Conservation (phyloP, 129 eudicot species). For the Tanacetum coccineum region DNA sequence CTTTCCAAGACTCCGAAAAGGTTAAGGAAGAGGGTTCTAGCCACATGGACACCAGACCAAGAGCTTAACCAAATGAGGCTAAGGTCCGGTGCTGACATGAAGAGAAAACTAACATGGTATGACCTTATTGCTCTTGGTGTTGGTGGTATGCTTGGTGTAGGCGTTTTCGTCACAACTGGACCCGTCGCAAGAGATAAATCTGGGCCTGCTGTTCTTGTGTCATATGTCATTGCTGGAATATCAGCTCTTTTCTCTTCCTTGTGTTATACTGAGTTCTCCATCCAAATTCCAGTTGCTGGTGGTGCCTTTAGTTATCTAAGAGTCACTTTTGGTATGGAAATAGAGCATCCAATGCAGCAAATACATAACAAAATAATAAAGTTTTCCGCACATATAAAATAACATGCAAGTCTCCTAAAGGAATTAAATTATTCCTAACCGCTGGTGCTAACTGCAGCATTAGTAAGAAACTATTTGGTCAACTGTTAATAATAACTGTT, state of each 20-base stretch:
- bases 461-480: background rate
- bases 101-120: slow-evolving; percentile 65
- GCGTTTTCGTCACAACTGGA: slow-evolving; percentile 85
- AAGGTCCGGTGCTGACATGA: slow-evolving; percentile 92
- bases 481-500: background rate
- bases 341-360: background rate
- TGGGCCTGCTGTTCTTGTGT: slow-evolving; percentile 67
- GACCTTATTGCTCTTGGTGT: slow-evolving; percentile 71
- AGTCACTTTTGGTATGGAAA: slow-evolving; percentile 68
- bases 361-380: background rate
- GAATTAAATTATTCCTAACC: background rate
- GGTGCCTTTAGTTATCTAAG: slow-evolving; percentile 86
- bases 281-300: slow-evolving; percentile 76
- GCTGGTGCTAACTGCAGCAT: background rate
- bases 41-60: slow-evolving; percentile 87
- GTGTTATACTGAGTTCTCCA: slow-evolving; percentile 80
- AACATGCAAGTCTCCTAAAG: background rate
- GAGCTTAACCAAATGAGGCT: slow-evolving; percentile 70
- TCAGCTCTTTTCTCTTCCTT: slow-evolving; percentile 78
- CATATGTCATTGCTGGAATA: slow-evolving; percentile 67
- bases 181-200: slow-evolving; percentile 48
- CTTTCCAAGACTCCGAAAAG: slow-evolving; percentile 61
- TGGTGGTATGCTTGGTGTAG: slow-evolving; percentile 90
- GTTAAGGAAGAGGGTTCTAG: slow-evolving; percentile 53
- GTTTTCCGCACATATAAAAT: background rate